phyloP scores from a whole-genome alignment of 148 eudicot species.

The Camellia japonica region DNA sequence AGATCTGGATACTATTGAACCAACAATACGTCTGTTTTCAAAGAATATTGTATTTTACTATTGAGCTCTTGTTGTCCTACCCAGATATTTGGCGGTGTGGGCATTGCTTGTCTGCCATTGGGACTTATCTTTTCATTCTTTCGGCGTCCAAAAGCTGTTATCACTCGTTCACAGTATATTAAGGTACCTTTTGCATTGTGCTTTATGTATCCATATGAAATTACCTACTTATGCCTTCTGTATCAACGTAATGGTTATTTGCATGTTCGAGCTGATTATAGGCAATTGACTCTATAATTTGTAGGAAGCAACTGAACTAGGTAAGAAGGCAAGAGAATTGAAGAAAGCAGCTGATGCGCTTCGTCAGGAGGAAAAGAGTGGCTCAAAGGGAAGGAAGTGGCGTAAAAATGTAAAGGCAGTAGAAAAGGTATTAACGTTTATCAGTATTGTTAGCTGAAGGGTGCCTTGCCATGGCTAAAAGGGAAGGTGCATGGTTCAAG shows the following conservation, averaged over 20 bases:
- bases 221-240: background rate
- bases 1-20: background rate
- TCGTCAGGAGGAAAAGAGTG: slow-evolving; percentile 92
- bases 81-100: slow-evolving; percentile 98
- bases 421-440: slow-evolving; percentile 62
- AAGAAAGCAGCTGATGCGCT: slow-evolving; percentile 93
- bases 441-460: background rate
- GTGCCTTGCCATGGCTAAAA: background rate
- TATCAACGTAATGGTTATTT: background rate
- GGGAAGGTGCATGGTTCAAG: background rate
- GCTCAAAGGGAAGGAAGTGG: slow-evolving; percentile 95
- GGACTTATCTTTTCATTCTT: slow-evolving; percentile 91
- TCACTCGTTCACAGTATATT: slow-evolving; percentile 97
- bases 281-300: background rate
- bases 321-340: slow-evolving; percentile 88
- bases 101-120: slow-evolving; percentile 92
- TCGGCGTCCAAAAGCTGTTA: slow-evolving; percentile 95
- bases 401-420: slow-evolving; percentile 94
- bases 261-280: slow-evolving; percentile 6
- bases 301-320: slow-evolving; percentile 98
- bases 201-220: background rate
- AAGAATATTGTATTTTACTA: background rate
- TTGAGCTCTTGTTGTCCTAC: slow-evolving; percentile 11
- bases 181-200: slow-evolving; percentile 51
- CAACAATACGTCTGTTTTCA: background rate